Base-by-base conservation (phyloP, 2,329 filamentous ascomycete genomes). In the Fusarium sp. region DNA sequence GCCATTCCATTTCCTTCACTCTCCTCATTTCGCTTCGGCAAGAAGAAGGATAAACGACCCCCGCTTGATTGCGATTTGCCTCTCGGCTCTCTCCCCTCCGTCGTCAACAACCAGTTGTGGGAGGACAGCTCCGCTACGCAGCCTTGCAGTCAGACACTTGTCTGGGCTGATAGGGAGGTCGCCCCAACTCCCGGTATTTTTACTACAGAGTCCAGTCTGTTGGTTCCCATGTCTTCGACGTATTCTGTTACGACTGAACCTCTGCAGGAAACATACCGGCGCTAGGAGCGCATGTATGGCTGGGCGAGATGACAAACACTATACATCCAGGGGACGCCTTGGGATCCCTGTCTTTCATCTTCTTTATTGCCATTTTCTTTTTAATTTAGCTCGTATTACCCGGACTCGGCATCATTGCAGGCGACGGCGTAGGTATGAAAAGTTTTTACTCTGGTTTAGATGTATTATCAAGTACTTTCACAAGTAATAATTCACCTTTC, bases 81-180 rank as follows among this genome's bases (percentile, higher is more conserved):
- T 23, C 64, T 76, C 2, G 49, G 60, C 4, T 67, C 68, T 28
- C 60, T 77, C 13, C 58, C 73, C 25, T 75, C 76, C 23, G 35
- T 57, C 9, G 47, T 57, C 46, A 47, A 60, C 23, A 59, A 59
- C 33, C 47, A 64, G 28, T 52, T 67, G 16, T 76, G 74, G 75
- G 50, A 74, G 19, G 38, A 33, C 13, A 58, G 57, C 37, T 50
- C 61, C 25, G 40, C 52, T 8, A 38, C 62, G 5, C 64, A 67
- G 25, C 64, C 68, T 13, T 60, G 64, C 30, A 64, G 78, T 37
- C 72, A 78, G 44, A 78, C 80, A 43, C 64, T 68, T 35, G 77
- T 81, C 38, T 81, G 80, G 80, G 79, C 76, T 23, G 75, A 75
- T 19, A 73, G 74, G 18, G 57, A 77, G 19, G 62, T 77, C 10